A percentile compares a stretch with the other conserved stretches of the same genome.
Evolutionary conservation across 1,284 basidiomycete species (phyloP).

Genomic region (Puccinia triticina): DNA sequence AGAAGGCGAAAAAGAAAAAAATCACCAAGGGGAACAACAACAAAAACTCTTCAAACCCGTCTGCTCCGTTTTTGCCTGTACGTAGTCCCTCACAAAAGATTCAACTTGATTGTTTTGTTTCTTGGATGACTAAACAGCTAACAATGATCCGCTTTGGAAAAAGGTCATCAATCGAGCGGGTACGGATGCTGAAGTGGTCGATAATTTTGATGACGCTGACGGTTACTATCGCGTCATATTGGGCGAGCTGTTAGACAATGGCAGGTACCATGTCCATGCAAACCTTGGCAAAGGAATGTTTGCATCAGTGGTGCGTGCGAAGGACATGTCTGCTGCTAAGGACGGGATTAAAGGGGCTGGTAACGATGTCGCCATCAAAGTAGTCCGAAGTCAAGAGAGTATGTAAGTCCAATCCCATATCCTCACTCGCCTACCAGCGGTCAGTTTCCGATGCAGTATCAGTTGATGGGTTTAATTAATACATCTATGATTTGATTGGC

Average conservation of each 20-base stretch:
- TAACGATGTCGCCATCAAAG: constrained; percentile 95
- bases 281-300: constrained; percentile 98
- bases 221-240: constrained; percentile 94
- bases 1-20: constrained; percentile 67
- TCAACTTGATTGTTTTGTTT: constrained; percentile 37
- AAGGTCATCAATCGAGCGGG: constrained; percentile 54
- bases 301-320: constrained; percentile 82
- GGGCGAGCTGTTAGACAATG: constrained; percentile 89
- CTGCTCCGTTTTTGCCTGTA: constrained; percentile 52
- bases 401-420: constrained; percentile 70
- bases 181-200: constrained; percentile 59
- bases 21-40: constrained; percentile 58
- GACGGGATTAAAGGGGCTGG: constrained; percentile 63
- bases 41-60: constrained; percentile 4
- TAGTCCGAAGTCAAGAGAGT: constrained; percentile 90
- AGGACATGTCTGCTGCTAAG: constrained; percentile 39
- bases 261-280: constrained; percentile 91
- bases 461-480: background rate
- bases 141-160: background rate
- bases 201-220: constrained; percentile 75
- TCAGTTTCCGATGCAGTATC: background rate
- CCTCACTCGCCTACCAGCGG: background rate
- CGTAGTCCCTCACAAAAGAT: constrained; percentile 33
- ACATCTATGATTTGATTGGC: background rate
- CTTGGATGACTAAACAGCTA: constrained; percentile 1